Conservation (phyloP, 2,329 filamentous ascomycete species). For the Ophiognomonia clavigignenti-juglandacearum region DNA sequence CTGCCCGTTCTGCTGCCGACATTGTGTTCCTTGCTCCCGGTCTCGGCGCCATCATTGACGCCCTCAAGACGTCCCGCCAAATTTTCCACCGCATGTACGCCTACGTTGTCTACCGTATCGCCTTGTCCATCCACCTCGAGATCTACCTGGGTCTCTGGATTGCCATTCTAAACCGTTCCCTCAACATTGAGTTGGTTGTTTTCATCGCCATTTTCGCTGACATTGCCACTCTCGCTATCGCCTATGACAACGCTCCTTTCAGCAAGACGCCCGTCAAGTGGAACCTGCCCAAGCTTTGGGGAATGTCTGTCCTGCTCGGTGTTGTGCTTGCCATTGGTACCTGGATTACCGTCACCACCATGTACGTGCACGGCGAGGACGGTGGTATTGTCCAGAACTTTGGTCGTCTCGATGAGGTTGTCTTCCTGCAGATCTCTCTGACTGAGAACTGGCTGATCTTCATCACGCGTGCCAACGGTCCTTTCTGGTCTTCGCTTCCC, state of each 20-base stretch:
- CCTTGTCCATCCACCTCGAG: constrained; percentile 83
- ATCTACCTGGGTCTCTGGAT: constrained; percentile 92
- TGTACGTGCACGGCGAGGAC: constrained; percentile 62
- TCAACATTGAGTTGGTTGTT: constrained; percentile 84
- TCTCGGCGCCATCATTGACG: constrained; percentile 88
- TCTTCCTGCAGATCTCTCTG: constrained; percentile 86
- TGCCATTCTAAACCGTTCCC: constrained; percentile 74
- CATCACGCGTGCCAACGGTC: constrained; percentile 88
- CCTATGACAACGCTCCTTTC: constrained; percentile 88
- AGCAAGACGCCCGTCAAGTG: constrained; percentile 86
- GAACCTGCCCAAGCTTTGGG: constrained; percentile 93
- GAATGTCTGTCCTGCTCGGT: constrained; percentile 81
- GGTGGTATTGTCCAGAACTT: constrained; percentile 89
- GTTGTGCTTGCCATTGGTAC: constrained; percentile 76
- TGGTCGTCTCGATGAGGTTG: constrained; percentile 72
- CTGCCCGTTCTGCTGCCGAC: constrained; percentile 84
- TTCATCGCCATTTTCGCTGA: constrained; percentile 95
- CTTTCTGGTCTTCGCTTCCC: constrained; percentile 85
- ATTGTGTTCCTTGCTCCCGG: constrained; percentile 91
- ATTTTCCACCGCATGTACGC: constrained; percentile 98
- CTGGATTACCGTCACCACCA: constrained; percentile 86
- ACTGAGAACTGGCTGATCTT: constrained; percentile 97
- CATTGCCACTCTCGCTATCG: constrained; percentile 86
- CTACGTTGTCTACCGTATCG: constrained; percentile 93
- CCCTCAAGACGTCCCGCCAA: constrained; percentile 86